These are phyloP conservation scores for Penicillium sp. DNA, from an alignment of 2,329 filamentous ascomycete genomes.

Conservation along the genomic window DNA sequence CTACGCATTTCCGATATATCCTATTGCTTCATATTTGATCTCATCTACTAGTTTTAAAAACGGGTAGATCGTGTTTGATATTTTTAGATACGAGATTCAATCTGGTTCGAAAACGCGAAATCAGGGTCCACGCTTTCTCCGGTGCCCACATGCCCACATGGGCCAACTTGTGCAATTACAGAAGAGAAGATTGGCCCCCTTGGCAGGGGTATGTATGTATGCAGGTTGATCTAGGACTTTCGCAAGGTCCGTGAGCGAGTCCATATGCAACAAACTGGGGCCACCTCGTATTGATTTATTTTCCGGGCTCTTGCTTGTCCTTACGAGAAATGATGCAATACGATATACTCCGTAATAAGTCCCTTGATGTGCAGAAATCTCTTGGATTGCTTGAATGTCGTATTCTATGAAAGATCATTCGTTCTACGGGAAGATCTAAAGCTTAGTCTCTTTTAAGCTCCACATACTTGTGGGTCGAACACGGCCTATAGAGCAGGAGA, in stretches of 20 bases:
- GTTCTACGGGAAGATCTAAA: neutral
- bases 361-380: neutral
- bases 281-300: neutral
- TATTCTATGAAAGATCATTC: neutral
- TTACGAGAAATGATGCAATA: neutral
- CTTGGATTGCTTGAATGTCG: neutral
- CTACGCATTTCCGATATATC: too few species aligned
- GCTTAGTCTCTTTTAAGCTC: neutral
- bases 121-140: neutral
- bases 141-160: neutral
- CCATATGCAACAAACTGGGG: neutral
- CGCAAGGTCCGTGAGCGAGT: neutral
- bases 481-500: neutral
- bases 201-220: neutral
- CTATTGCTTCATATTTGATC: neutral
- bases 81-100: neutral
- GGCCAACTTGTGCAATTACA: neutral
- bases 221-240: neutral
- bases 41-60: neutral
- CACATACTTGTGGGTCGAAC: neutral
- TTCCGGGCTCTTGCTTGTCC: neutral
- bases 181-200: neutral
- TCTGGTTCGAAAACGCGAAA: too few species aligned
- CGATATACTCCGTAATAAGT: neutral
- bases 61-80: neutral